A percentile compares a stretch with the other conserved stretches of the same genome.
Evolutionary conservation across 768 basidiomycete species (phyloP).

Genomic region (Xerocomellus chrysenteron): DNA sequence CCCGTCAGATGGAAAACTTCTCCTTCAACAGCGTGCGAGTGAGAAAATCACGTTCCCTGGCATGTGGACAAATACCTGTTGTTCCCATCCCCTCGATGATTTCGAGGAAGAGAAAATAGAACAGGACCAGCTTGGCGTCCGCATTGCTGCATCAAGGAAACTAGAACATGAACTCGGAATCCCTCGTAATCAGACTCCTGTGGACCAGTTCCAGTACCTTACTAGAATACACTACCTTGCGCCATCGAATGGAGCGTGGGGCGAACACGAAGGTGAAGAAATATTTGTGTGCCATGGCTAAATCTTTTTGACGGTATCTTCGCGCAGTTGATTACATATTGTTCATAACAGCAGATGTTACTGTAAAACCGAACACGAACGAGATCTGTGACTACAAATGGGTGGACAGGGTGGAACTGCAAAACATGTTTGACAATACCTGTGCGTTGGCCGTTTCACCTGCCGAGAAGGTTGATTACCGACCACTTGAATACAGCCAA

Average conservation of each 20-base stretch:
- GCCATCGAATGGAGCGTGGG: constrained; percentile 90
- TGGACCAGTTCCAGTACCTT: constrained; percentile 89
- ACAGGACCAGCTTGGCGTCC: constrained; percentile 76
- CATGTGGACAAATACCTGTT: constrained; percentile 99
- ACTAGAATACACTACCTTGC: constrained; percentile 98
- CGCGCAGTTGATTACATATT: constrained; percentile 92
- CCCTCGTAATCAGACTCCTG: constrained; percentile 68
- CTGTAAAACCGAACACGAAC: constrained; percentile 77
- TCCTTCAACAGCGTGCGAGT: constrained; percentile 93
- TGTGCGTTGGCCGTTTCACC: constrained; percentile 44
- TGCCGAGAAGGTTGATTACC: not conserved
- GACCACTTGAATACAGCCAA: constrained; percentile 49
- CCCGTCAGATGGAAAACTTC: constrained; percentile 87
- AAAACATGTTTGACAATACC: constrained; percentile 83
- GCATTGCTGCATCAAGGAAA: constrained; percentile 90
- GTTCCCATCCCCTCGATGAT: constrained; percentile 94
- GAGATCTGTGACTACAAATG: constrained; percentile 92
- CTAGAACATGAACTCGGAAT: constrained; percentile 97
- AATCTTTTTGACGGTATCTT: constrained; percentile 9
- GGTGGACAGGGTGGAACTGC: constrained; percentile 86
- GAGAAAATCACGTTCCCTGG: constrained; percentile 99
- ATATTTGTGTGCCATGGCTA: not conserved
- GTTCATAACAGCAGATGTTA: constrained; percentile 88
- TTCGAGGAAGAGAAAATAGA: constrained; percentile 82
- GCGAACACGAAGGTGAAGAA: constrained; percentile 90